Conservation (phyloP, 441 rosid species). For the Flueggea neowawraea region DNA sequence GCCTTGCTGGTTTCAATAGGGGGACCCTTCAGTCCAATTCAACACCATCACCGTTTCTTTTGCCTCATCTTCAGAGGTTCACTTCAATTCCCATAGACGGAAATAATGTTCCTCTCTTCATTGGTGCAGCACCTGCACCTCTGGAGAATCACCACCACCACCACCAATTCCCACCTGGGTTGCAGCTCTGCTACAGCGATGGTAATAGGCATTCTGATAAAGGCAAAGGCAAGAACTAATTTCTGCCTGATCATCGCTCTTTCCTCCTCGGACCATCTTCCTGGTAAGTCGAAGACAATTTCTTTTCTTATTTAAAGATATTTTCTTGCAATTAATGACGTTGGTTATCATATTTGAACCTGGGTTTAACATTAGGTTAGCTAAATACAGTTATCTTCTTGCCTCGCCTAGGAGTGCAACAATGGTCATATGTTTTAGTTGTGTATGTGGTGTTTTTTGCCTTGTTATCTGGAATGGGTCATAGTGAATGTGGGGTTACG, state of each 20-base stretch:
- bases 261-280: constrained; percentile 26
- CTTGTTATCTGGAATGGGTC: background rate
- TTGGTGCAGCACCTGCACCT: constrained; percentile 40
- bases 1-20: constrained; percentile 96
- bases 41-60: constrained; percentile 62
- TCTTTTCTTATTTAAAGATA: background rate
- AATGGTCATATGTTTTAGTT: constrained; percentile 2
- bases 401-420: too few relatives aligned
- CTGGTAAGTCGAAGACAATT: constrained; percentile 27
- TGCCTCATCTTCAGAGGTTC: constrained; percentile 74
- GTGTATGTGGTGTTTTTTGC: constrained; percentile 6
- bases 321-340: background rate
- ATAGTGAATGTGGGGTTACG: background rate
- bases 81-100: constrained; percentile 57
- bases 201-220: constrained; percentile 59
- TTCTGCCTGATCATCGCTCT: constrained; percentile 8
- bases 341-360: background rate
- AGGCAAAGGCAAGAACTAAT: constrained; percentile 80
- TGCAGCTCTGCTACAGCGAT: constrained; percentile 81
- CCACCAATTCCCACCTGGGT: constrained; percentile 61
- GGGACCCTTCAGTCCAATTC: constrained; percentile 99
- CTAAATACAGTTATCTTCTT: too few relatives aligned
- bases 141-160: constrained; percentile 64
- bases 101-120: constrained; percentile 65
- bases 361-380: too few relatives aligned